These are phyloP conservation scores for Yamagishiella unicocca DNA, from an alignment of 139 green algal species.

Conservation along the genomic window DNA sequence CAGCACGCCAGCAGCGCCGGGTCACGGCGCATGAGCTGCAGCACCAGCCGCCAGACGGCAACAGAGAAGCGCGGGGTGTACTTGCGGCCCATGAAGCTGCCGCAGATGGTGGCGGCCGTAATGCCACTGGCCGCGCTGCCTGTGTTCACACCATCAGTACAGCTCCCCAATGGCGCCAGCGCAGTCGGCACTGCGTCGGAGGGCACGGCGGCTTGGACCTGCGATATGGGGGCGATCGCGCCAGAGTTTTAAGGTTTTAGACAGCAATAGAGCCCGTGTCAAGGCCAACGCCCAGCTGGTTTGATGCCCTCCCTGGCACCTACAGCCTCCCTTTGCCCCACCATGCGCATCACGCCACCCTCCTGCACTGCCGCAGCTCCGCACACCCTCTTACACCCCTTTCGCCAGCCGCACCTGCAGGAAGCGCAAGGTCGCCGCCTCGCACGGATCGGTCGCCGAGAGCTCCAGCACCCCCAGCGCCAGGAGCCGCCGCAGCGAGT, in stretches of 20 bases:
- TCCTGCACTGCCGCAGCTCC: no score
- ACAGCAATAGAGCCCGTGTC: no score
- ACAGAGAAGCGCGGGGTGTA: constrained; percentile 12
- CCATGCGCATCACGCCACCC: no score
- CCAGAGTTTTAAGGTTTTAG: no score
- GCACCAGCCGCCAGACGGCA: constrained; percentile 39
- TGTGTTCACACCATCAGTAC: not conserved
- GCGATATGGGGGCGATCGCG: no score
- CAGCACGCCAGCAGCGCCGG: not conserved
- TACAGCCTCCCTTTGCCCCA: no score
- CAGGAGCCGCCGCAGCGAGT: constrained; percentile 12
- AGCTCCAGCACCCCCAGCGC: constrained; percentile 18
- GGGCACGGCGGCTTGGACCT: constrained; percentile 19
- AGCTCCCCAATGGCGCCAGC: not conserved
- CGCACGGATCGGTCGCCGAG: not conserved
- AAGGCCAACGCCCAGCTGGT: no score
- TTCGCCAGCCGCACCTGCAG: constrained; percentile 42
- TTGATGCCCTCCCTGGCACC: no score
- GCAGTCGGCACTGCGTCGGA: not conserved
- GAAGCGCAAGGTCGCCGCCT: constrained; percentile 16
- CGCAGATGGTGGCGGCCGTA: not conserved
- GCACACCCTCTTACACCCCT: no score
- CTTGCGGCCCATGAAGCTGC: not conserved
- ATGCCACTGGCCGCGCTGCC: not conserved
- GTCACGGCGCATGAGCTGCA: constrained; percentile 36